Evolutionary conservation across 352 stramenopile species (phyloP).

Genomic region (Phytopythium mirpurense): DNA sequence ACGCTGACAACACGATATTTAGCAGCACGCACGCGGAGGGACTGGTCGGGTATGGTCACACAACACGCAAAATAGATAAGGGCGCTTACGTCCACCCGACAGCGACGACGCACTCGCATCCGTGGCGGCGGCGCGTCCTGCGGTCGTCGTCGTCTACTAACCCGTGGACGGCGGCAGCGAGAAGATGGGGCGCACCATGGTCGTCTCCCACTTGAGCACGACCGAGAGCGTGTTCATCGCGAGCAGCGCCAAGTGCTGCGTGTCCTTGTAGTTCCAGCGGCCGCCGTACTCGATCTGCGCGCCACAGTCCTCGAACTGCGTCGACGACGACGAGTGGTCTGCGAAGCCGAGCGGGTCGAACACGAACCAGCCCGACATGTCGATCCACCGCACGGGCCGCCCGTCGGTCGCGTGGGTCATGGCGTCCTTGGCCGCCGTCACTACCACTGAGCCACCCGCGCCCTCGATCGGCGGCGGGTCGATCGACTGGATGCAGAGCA

Average conservation of each 20-base stretch:
- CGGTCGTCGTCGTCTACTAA: not conserved
- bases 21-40: not conserved
- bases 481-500: constrained; percentile 61
- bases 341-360: constrained; percentile 44
- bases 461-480: constrained; percentile 22
- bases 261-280: constrained; percentile 53
- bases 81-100: too few species aligned
- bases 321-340: constrained; percentile 11
- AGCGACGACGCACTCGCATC: too few species aligned
- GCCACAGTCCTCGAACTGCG: constrained; percentile 28
- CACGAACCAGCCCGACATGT: constrained; percentile 62
- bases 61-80: constrained; percentile 2
- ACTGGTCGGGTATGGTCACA: too few species aligned
- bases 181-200: constrained; percentile 60
- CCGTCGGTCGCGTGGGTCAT: constrained; percentile 17
- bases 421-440: constrained; percentile 8
- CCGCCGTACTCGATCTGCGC: constrained; percentile 66
- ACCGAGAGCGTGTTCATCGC: constrained; percentile 67
- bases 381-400: constrained; percentile 56
- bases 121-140: too few species aligned
- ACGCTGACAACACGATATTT: not conserved
- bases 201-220: constrained; percentile 55
- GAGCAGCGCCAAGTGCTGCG: constrained; percentile 33
- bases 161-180: constrained; percentile 28
- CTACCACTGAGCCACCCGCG: constrained; percentile 1